Base-by-base conservation (phyloP, 179 eudicot species). In the Spinacia oleracea region DNA sequence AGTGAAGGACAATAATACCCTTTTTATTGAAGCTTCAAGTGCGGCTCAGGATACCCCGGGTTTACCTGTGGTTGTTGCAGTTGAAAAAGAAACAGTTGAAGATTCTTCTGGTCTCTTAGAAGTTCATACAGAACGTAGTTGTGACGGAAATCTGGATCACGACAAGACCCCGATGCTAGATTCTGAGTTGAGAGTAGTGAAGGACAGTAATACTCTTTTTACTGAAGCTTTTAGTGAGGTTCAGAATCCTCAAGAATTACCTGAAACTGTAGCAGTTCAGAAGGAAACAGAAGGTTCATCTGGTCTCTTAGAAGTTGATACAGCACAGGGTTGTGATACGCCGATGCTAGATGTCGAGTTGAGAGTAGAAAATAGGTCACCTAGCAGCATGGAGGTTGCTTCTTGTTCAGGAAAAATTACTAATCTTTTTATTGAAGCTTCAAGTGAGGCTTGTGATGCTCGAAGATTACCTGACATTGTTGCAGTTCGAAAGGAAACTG, bases 211-310 rank as follows among this genome's bases (percentile, higher is more conserved):
- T 55, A 58, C 79, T 46, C 65, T 64, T 50, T 59, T 43, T 18
- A 73, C 18, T 83, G 83, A 74, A 64, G 62, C 75, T 14, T 72
- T 60, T 72, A 62, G n/a, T 55, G 77, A 51, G 68, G 66, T 56
- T 79, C 78, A 60, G 72, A 74, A 50, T 76, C 72, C 72, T 42
- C 82, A 77, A 75, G 81, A 60, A 62, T 81, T 75, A 10, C 75
- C 80, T 16, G 77, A 66, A 71, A 53, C 3, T 73, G 42, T 31
- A 67, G 67, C 51, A 60, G 51, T 29, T 74, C 40, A 64, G 46
- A 82, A 74, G 75, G 88, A 79, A 78, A 72, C 73, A 79, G 85
- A 77, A 59, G 70, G 38, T 66, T 21, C 76, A 66, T 62, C 70
- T 0, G 12, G 79, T 79, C 60, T 70, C 51, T 63, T 74, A 32